A percentile compares a stretch with the other conserved stretches of the same genome.
Evolutionary conservation across 495 filamentous ascomycete species (phyloP).

Genomic region (Hypoxylon fuscum): DNA sequence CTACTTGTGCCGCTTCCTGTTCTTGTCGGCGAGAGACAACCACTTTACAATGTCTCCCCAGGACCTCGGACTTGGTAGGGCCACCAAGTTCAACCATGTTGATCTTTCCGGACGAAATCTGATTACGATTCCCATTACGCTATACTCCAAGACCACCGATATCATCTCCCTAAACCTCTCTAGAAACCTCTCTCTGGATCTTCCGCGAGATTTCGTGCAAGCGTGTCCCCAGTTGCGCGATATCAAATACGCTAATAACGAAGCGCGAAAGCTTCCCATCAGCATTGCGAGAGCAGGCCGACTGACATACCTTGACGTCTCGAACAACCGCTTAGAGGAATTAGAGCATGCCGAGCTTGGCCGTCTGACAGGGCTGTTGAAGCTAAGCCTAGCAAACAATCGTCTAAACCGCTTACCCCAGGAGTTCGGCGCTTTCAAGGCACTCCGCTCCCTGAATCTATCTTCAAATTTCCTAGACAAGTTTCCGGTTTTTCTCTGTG

Average conservation of each 20-base stretch:
- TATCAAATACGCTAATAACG: constrained; percentile 93
- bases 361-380: constrained; percentile 71
- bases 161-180: constrained; percentile 96
- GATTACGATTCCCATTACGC: constrained; percentile 90
- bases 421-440: constrained; percentile 81
- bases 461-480: constrained; percentile 89
- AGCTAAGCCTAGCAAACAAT: constrained; percentile 94
- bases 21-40: constrained; percentile 85
- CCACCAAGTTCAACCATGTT: constrained; percentile 91
- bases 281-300: constrained; percentile 84
- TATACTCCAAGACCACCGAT: constrained; percentile 90
- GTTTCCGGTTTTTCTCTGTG: constrained; percentile 85
- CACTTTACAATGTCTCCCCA: constrained; percentile 68
- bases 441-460: constrained; percentile 82
- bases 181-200: constrained; percentile 86
- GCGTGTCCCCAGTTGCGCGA: constrained; percentile 90
- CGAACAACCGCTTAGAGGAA: constrained; percentile 90
- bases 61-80: constrained; percentile 79
- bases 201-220: constrained; percentile 97
- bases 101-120: constrained; percentile 92
- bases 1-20: constrained; percentile 94
- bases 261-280: constrained; percentile 83
- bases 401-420: constrained; percentile 76
- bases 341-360: constrained; percentile 81
- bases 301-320: constrained; percentile 89